Evolutionary conservation across 192 early-diverging fungal species (phyloP), one percentile per base, ranked within the genome.

Genomic region (Linnemannia exigua): DNA sequence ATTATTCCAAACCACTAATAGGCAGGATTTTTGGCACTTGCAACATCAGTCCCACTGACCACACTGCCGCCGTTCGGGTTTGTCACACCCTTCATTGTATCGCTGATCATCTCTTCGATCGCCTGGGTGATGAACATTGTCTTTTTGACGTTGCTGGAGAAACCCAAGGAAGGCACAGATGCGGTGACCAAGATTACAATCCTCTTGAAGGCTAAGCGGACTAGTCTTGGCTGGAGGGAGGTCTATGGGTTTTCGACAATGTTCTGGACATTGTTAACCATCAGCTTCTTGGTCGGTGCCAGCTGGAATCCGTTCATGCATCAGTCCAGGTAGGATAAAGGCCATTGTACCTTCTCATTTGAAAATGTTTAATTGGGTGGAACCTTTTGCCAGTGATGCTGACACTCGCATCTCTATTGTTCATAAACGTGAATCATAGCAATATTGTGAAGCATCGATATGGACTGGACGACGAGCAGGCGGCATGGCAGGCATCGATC

Each of bases 391-490:
- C 1, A 19, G 47, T 12, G 66, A 35, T 25, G 16, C 33, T 35
- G n/a, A 61, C 14, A 31, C 0, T 11, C 41, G 22, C 37, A 69
- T 37, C 63, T 78, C 20, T 75, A 47, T 67, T 19, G 33, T 61
- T 35, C 70, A 6, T 67, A 47, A 36, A 19, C 17, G 5, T 54
- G 50, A 20, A 1, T n/a, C 72, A 37, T 79, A 92, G 93, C 73
- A 94, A 96, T 84, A 92, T 95, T 46, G 89, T 96, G 11, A 95
- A 95, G 77, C 88, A 94, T 71, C 92, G 93, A 14, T 96, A 94
- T 75, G 90, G 87, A 25, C 87, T 89, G 19, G 82, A 87, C n/a
- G 94, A 96, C 70, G 70, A 87, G 6, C 58, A 90, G 14, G 95
- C 95, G 5, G 93, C 93, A 15, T 93, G 91, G 86, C 89, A 90